A percentile compares a stretch with the other conserved stretches of the same genome.
phyloP scores from a whole-genome alignment of 805 yeast genomes.

The Pichia nanzhaoensis region DNA sequence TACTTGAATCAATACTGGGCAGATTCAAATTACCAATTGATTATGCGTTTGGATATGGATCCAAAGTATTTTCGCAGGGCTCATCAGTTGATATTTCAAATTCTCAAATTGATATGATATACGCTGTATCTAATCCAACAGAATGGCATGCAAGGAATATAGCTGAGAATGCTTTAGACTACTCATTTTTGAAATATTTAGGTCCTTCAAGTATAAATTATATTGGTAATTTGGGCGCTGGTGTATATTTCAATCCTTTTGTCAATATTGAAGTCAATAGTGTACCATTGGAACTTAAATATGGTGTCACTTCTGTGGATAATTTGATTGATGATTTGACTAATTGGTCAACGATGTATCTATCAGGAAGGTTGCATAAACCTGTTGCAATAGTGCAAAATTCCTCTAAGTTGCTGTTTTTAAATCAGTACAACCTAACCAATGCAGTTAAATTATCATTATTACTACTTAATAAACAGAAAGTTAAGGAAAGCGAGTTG shows the following conservation, averaged over 20 bases:
- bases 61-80: slow-evolving; percentile 84
- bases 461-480: slow-evolving; percentile 39
- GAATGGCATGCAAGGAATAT: slow-evolving; percentile 76
- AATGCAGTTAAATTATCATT: slow-evolving; percentile 70
- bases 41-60: slow-evolving; percentile 89
- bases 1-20: slow-evolving; percentile 30
- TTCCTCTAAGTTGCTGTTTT: slow-evolving; percentile 52
- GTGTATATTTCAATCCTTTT: slow-evolving; percentile 91
- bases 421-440: slow-evolving; percentile 70
- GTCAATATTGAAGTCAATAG: slow-evolving; percentile 33
- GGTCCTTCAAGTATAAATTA: slow-evolving; percentile 53
- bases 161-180: slow-evolving; percentile 63
- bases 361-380: slow-evolving; percentile 91
- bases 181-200: slow-evolving; percentile 56
- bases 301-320: slow-evolving; percentile 73
- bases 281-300: slow-evolving; percentile 46
- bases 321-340: slow-evolving; percentile 59
- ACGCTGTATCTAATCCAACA: slow-evolving; percentile 67
- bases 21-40: slow-evolving; percentile 18
- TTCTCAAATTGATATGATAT: slow-evolving; percentile 81
- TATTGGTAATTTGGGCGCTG: slow-evolving; percentile 73
- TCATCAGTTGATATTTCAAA: slow-evolving; percentile 27
- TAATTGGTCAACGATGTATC: slow-evolving; percentile 80
- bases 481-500: slow-evolving; percentile 39
- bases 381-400: slow-evolving; percentile 76